These are phyloP conservation scores for Leccinum fibrillosum DNA, from an alignment of 768 basidiomycete species.

Conservation along the genomic window DNA sequence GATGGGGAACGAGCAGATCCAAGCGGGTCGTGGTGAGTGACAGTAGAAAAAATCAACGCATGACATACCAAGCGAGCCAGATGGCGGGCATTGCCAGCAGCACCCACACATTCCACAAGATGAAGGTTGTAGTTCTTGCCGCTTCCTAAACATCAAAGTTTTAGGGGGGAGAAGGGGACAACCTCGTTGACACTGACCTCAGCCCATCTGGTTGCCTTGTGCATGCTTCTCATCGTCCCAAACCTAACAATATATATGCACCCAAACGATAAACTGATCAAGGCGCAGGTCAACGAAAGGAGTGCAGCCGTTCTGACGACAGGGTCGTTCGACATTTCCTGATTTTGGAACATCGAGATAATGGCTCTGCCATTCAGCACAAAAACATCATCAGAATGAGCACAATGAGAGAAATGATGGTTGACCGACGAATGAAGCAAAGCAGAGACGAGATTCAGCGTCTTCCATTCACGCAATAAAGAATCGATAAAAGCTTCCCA, in stretches of 20 bases:
- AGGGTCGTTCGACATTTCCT: constrained; percentile 52
- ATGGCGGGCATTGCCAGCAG: constrained; percentile 63
- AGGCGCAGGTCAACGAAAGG: constrained; percentile 59
- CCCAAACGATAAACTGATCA: constrained; percentile 71
- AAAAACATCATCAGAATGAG: background rate
- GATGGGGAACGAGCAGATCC: background rate
- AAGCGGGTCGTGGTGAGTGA: background rate
- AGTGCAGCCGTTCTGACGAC: constrained; percentile 60
- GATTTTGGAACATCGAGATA: constrained; percentile 62
- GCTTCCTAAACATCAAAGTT: constrained; percentile 47
- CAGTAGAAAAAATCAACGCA: background rate
- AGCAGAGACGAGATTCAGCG: constrained; percentile 69
- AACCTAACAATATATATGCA: constrained; percentile 74
- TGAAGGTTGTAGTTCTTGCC: constrained; percentile 42
- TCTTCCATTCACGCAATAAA: constrained; percentile 74
- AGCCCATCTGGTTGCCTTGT: constrained; percentile 69
- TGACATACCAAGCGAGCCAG: constrained; percentile 64
- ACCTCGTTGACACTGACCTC: constrained; percentile 41
- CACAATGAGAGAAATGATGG: background rate
- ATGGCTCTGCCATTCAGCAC: constrained; percentile 47
- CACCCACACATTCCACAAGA: constrained; percentile 69
- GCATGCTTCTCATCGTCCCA: constrained; percentile 68
- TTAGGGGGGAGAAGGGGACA: background rate
- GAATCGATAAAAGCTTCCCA: constrained; percentile 76
- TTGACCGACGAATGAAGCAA: constrained; percentile 46